Base-by-base conservation (phyloP, 352 stramenopile species). In the Pythium dissotocum region DNA sequence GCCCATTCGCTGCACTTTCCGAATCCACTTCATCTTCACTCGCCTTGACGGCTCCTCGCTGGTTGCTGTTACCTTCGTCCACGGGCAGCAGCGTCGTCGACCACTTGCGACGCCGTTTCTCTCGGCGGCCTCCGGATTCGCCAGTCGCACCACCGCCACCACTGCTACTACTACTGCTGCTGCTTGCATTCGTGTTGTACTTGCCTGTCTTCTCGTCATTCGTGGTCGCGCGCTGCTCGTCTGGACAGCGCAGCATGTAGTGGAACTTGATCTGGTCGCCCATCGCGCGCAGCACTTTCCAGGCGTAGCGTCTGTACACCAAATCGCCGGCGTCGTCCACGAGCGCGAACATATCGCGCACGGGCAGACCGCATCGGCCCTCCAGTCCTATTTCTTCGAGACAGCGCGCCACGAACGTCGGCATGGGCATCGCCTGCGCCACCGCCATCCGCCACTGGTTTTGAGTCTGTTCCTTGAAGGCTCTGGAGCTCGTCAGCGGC, bases 301-400 rank as follows among this genome's bases (percentile, higher is more conserved):
- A 94, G 24, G 84, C 79, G 54, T 83, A 86, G 35, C 75, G 73
- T 28, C 86, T 78, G 63, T 81, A 91, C 40, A 72, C 66, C 14
- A 77, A 51, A 52, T 93, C 87, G 28, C 76, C 56, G n/a, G 77
- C 62, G 26, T 79, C 71, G 61, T 95, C 85, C 49, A 85, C 73
- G 0, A 81, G 59, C 35, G 76, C 79, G 49, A 94, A 92, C 52
- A 94, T 68, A 32, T 81, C 78, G 36, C 77, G 68, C 30, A 95
- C 53, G 8, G 80, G 75, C 56, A 95, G 67, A 0, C 87, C 87
- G 30, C 82, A 92, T 44, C 85, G 82, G 12, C 87, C 87, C 60
- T 93, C 84, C 38, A 95, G 82, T 1, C 82, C 84, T 54, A 93
- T 88, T 54, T 92, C 86, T 67, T 95, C 87, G 51, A 94, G 72